Base-by-base conservation (phyloP, 192 early-diverging fungal species). In the Backusella australiensis region DNA sequence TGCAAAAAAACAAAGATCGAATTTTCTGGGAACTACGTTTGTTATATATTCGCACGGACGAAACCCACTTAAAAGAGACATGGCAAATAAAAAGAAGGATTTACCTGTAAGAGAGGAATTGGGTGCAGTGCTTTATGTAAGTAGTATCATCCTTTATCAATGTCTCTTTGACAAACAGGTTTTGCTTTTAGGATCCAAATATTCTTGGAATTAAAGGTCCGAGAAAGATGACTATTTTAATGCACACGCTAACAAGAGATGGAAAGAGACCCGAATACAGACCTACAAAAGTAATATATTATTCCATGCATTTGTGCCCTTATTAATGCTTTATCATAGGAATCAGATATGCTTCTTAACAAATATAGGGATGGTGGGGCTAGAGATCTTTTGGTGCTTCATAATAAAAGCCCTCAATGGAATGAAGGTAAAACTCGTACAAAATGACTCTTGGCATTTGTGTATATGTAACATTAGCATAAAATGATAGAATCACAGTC, bases 361-460 rank as follows among this genome's bases (percentile, higher is more conserved):
- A 88, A 90, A 38, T 83, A 86, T 71, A 85, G 83, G 17, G 83
- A 80, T 19, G 84, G 86, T 23, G 79, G 86, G 34, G 91, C 91
- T 72, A 70, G 79, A 19, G 86, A 91, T 72, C 83, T 96, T n/a
- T 75, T 97, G 21, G 86, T 88, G 0, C 80, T 98, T 34, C 89
- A 94, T 77, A 99, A 98, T 85, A 97, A 96, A 79, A 87, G 88
- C 36, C 98, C 98, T 1, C 95, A 96, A 75, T 99, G 96, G 96
- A 96, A 94, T 78, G 90, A 92, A 74, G 94, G 92, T 91, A 85
- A 46, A 53, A 29, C 3, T 23, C 9, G 39, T 29, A 67, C 9
- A 17, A 0, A 19, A 59, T 6, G 42, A 69, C 15, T 12, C 9
- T 29, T 32, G 8, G n/a, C 8, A 34, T 11, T 5, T 49, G 0